Evolutionary conservation across 1,284 basidiomycete species (phyloP), one percentile per base, ranked within the genome.

Genomic region (Pascua guehoae): DNA sequence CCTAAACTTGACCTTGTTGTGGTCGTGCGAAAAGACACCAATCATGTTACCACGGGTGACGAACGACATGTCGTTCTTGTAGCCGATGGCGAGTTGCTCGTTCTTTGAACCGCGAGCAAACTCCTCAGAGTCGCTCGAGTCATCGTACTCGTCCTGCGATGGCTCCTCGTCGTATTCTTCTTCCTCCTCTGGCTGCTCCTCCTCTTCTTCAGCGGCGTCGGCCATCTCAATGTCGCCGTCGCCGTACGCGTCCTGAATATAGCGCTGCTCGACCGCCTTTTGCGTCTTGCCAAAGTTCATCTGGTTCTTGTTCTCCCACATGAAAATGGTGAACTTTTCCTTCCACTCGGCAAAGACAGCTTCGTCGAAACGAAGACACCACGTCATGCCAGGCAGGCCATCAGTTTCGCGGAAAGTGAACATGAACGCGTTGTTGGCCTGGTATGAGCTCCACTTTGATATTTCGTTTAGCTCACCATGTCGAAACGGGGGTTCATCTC

Each of bases 31-130:
- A 80, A 98, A 99, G n/a, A 98, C 92, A 16, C 96, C 96, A 62
- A 99, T 97, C 76, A 89, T 93, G 78, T 89, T 88, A 41, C 94
- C 95, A 44, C 96, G 87, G 18, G 94, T 88, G 57, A 99, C 95
- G 68, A 95, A 98, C 12, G 95, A 94, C 41, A 92, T 83, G 70
- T 97, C 92, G 63, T 93, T 91, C 78, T 92, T 95, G 83, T 97
- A 95, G 7, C 96, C 96, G 46, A 98, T 88, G 3, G 90, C 91
- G 39, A 98, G 83, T 66, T 93, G 88, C 40, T 91, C 89, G 77
- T 98, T 98, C 62, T 88, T 89, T 41, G 85, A 83, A 36, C 73
- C 63, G 79, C 78, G 55, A 40, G 79, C 76, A 51, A 70, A 70
- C 8, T 32, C 53, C 43, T 65, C 70, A 65, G 17, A 77, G 78